Conservation (phyloP, 768 basidiomycete species). For the Lyophyllum shimeji region DNA sequence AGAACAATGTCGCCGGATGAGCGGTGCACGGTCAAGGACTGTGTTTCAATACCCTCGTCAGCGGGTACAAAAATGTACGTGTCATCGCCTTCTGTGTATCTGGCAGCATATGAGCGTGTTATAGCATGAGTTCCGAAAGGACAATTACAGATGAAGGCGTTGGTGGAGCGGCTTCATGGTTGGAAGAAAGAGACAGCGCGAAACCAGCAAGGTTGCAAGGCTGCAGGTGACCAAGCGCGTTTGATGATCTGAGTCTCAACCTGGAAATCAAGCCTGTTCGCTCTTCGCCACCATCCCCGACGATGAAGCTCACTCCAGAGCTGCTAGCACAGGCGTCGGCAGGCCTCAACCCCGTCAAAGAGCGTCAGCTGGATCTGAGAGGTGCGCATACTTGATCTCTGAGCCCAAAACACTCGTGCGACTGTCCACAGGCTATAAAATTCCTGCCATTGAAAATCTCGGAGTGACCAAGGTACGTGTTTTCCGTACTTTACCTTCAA, state of each 20-base stretch:
- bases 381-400: constrained; percentile 44
- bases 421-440: constrained; percentile 73
- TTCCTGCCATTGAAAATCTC: constrained; percentile 94
- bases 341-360: constrained; percentile 78
- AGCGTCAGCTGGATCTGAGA: constrained; percentile 89
- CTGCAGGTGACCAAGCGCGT: constrained; percentile 24
- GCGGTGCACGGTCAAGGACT: constrained; percentile 70
- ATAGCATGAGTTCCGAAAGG: neutral
- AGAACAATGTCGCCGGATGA: constrained; percentile 74
- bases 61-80: constrained; percentile 75
- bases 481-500: constrained; percentile 16
- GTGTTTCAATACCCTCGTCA: constrained; percentile 56
- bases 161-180: constrained; percentile 71
- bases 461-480: constrained; percentile 80
- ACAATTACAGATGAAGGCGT: constrained; percentile 67
- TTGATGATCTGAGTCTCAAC: constrained; percentile 42
- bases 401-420: constrained; percentile 21
- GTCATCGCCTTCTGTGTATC: constrained; percentile 70
- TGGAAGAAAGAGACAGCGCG: constrained; percentile 21
- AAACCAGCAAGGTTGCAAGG: constrained; percentile 9
- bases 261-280: constrained; percentile 19
- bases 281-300: constrained; percentile 30
- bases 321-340: constrained; percentile 81
- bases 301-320: constrained; percentile 94
- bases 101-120: constrained; percentile 27